Percentiles rank a stretch among this genome's conserved stretches.
Conservation (phyloP, 257 asterid species). For the Anisodus tanguticus region DNA sequence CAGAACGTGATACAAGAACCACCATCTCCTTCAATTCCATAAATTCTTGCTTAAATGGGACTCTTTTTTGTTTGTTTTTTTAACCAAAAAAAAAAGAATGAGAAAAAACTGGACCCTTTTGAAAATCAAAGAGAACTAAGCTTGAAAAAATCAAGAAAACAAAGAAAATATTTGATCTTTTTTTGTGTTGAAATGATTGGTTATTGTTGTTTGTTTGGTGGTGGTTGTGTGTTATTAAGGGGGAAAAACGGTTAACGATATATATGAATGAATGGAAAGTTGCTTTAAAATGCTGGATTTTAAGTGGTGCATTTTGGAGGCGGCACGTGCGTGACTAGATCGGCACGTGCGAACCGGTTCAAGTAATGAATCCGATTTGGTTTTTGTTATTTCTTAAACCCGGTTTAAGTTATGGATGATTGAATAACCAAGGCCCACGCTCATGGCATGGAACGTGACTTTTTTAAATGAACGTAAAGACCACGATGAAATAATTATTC, state of each 20-base stretch:
- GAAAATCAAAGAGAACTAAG: neutral
- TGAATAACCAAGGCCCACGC: neutral
- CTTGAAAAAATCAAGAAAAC: neutral
- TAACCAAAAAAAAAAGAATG: neutral
- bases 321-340: neutral
- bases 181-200: constrained; percentile 25
- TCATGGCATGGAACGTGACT: neutral
- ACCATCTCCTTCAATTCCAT: constrained; percentile 74
- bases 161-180: neutral
- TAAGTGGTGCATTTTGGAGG: constrained; percentile 29
- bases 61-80: neutral
- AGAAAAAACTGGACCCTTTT: neutral
- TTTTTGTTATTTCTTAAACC: neutral
- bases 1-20: constrained; percentile 73
- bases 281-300: constrained; percentile 18
- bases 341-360: constrained; percentile 12
- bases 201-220: neutral
- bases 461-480: neutral
- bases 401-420: neutral
- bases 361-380: neutral
- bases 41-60: neutral
- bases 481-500: neutral
- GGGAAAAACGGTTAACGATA: neutral
- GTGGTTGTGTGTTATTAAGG: neutral
- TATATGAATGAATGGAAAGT: neutral